Percentiles rank a stretch among this genome's conserved stretches.
Conservation (phyloP, 768 basidiomycete genomes). For the Serendipita indica region DNA sequence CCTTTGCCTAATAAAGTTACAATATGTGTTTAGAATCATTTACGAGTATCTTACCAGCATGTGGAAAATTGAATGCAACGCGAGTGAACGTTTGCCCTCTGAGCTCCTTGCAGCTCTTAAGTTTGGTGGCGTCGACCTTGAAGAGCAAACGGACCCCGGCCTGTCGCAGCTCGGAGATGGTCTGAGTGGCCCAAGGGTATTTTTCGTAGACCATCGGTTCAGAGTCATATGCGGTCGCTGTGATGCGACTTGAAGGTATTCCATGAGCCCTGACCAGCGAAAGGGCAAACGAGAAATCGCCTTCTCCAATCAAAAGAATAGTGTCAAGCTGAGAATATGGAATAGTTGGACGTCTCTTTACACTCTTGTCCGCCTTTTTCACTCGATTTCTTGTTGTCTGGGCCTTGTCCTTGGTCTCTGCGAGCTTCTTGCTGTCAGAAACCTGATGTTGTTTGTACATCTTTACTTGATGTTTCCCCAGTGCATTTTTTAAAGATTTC, state of each 20-base stretch:
- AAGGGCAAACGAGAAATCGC: slow-evolving; percentile 84
- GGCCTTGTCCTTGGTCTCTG: neutral
- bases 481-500: neutral
- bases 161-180: slow-evolving; percentile 41
- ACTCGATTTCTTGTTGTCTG: neutral
- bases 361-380: neutral
- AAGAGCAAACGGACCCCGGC: slow-evolving; percentile 63
- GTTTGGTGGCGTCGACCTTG: slow-evolving; percentile 64
- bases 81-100: slow-evolving; percentile 57
- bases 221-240: slow-evolving; percentile 75
- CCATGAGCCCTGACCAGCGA: slow-evolving; percentile 45
- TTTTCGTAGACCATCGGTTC: slow-evolving; percentile 64
- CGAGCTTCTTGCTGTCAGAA: neutral
- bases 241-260: slow-evolving; percentile 50
- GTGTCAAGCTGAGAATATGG: slow-evolving; percentile 19
- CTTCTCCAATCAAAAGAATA: slow-evolving; percentile 66
- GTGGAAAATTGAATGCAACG: slow-evolving; percentile 92
- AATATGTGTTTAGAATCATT: slow-evolving; percentile 7
- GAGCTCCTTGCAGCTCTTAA: slow-evolving; percentile 44
- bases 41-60: slow-evolving; percentile 52
- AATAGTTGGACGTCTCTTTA: neutral
- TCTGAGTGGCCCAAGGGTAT: slow-evolving; percentile 54
- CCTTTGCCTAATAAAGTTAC: slow-evolving; percentile 46
- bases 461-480: neutral
- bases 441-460: neutral